These are phyloP conservation scores for Starmerella sp. DNA, from an alignment of 805 yeast species.

Conservation along the genomic window DNA sequence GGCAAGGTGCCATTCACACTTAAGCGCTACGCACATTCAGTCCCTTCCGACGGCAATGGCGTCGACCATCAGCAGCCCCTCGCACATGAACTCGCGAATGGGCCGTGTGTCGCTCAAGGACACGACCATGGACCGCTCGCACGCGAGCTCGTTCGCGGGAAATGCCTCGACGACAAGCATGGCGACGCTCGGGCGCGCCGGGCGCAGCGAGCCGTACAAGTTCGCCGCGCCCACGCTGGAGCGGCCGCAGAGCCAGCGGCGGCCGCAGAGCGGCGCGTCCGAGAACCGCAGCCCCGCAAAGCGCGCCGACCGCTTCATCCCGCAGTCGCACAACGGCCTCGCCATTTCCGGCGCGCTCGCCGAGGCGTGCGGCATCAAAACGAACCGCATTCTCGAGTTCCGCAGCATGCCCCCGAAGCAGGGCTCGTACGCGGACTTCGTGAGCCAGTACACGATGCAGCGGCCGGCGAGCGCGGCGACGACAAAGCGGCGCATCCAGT, in stretches of 20 bases:
- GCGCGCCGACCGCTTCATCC: constrained; percentile 10
- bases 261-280: background rate
- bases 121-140: constrained; percentile 2
- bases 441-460: constrained; percentile 16
- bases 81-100: background rate
- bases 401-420: constrained; percentile 63
- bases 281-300: constrained; percentile 5
- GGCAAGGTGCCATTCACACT: background rate
- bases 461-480: constrained; percentile 16
- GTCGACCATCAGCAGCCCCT: background rate
- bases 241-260: background rate
- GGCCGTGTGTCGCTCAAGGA: background rate
- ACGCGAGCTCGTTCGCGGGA: background rate
- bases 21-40: background rate
- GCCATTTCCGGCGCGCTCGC: constrained; percentile 38
- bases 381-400: constrained; percentile 73
- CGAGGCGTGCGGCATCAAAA: constrained; percentile 82
- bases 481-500: constrained; percentile 50
- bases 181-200: background rate
- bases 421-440: constrained; percentile 12
- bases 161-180: background rate
- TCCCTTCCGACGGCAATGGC: background rate
- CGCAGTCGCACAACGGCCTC: background rate
- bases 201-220: background rate
- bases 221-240: background rate